A percentile compares a stretch with the other conserved stretches of the same genome.
Evolutionary conservation across 2,329 filamentous ascomycete species (phyloP).

Genomic region (Aspergillus spinulosporus): DNA sequence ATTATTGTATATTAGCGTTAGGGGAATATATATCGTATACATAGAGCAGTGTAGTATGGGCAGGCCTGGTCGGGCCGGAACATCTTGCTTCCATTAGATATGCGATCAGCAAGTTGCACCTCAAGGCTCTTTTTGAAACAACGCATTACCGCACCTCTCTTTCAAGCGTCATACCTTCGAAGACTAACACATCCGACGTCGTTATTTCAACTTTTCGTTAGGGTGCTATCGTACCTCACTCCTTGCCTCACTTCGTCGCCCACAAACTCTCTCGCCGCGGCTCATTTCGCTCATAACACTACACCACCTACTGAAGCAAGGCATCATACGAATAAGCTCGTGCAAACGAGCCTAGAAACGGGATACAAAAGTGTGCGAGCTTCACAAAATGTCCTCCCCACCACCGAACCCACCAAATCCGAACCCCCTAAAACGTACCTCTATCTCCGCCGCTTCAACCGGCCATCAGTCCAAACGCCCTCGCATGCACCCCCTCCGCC

Average conservation of each 20-base stretch:
- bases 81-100: conserved; percentile 9
- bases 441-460: conserved; percentile 38
- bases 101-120: conserved; percentile 5
- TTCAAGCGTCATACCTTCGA: background rate
- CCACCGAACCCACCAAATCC: conserved; percentile 26
- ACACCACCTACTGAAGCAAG: too few species aligned
- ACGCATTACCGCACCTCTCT: background rate
- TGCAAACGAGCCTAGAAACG: background rate
- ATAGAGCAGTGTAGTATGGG: background rate
- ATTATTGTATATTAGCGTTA: background rate
- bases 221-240: background rate
- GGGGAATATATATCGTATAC: background rate
- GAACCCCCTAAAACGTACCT: conserved; percentile 45
- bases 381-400: conserved; percentile 40
- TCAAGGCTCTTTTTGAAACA: background rate
- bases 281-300: background rate
- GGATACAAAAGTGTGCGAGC: background rate
- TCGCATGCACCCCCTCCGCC: conserved; percentile 49
- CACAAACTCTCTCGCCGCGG: background rate
- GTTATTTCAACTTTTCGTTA: background rate
- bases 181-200: background rate
- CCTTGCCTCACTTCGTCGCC: background rate
- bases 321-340: background rate
- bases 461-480: conserved; percentile 35
- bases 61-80: conserved; percentile 8